phyloP scores from a whole-genome alignment of 148 eudicot genomes.

The Arbutus unedo region DNA sequence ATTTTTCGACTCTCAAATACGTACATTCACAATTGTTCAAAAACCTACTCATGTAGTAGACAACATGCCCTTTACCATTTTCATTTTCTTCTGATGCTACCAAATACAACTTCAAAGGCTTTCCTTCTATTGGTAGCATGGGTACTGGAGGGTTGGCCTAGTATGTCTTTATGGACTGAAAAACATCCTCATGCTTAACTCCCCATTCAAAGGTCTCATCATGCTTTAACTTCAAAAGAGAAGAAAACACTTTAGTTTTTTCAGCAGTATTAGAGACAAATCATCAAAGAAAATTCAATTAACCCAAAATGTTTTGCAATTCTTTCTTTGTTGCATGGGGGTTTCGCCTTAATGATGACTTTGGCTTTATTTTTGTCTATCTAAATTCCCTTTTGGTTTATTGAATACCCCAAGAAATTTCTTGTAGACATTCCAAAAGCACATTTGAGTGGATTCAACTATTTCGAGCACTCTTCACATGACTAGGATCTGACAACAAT shows the following conservation, averaged over 20 bases:
- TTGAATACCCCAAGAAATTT: not conserved
- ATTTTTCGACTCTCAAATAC: no score
- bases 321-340: not conserved
- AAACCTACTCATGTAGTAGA: not conserved
- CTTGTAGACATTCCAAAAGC: not conserved
- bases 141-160: not conserved
- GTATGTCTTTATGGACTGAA: not conserved
- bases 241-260: not conserved
- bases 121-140: not conserved
- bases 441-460: not conserved
- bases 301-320: not conserved
- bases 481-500: not conserved
- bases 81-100: no score
- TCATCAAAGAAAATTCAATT: not conserved
- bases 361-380: not conserved
- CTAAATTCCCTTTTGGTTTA: not conserved
- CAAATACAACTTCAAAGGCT: not conserved
- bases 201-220: not conserved
- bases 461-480: not conserved
- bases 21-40: no score
- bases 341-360: not conserved
- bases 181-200: not conserved
- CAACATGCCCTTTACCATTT: not conserved
- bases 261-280: not conserved
- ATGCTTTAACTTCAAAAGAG: not conserved